phyloP scores from a whole-genome alignment of 805 yeast genomes.

The Candida broadrunensis region DNA sequence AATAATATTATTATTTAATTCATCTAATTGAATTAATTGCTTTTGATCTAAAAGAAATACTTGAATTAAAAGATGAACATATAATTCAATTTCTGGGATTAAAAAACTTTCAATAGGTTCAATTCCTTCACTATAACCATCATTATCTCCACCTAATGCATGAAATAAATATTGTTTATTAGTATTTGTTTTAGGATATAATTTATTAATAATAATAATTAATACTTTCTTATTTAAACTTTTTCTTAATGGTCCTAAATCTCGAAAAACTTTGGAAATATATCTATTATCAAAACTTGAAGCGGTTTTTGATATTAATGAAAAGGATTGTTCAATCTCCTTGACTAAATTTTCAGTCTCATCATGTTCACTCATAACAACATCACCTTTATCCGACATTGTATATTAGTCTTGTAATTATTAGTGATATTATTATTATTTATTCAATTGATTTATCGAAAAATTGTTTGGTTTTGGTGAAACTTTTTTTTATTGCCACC shows the following conservation, averaged over 20 bases:
- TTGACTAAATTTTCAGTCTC: conserved; percentile 16
- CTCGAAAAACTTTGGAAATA: conserved; percentile 81
- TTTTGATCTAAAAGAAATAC: conserved; percentile 67
- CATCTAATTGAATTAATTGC: conserved; percentile 46
- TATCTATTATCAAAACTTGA: conserved; percentile 80
- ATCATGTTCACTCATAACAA: neutral
- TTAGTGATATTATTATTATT: too few relatives aligned
- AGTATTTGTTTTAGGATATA: conserved; percentile 53
- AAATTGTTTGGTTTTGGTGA: too few relatives aligned
- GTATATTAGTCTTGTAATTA: neutral
- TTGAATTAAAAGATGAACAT: conserved; percentile 75
- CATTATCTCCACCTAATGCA: conserved; percentile 23
- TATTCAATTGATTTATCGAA: too few relatives aligned
- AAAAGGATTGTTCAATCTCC: conserved; percentile 42
- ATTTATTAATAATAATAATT: conserved; percentile 47
- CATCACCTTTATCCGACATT: neutral
- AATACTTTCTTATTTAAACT: conserved; percentile 51
- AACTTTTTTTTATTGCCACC: too few relatives aligned
- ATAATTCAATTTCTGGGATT: conserved; percentile 78
- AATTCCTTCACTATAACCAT: conserved; percentile 4
- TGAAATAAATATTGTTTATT: conserved; percentile 36
- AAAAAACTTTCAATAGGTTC: conserved; percentile 18
- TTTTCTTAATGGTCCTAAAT: conserved; percentile 71
- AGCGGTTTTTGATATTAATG: conserved; percentile 58
- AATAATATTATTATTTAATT: conserved; percentile 52